Conservation (phyloP, 163 green algal species). For the Smithsoniella earleae region DNA sequence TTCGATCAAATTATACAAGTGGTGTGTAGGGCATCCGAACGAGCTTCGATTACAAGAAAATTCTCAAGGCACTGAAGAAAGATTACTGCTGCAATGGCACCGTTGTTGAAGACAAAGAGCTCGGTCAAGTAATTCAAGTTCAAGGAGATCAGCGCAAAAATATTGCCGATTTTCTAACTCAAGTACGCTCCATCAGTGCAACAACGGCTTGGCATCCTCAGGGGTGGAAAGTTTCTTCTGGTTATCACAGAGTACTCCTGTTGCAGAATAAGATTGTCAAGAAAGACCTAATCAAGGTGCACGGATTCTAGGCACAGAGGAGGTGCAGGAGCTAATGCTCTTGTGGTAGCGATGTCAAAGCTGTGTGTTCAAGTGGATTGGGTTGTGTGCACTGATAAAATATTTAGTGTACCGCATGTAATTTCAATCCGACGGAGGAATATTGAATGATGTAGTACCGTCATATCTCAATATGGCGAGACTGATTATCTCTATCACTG, state of each 20-base stretch:
- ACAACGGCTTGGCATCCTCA: neutral
- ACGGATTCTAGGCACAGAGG: constrained; percentile 81
- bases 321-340: no score
- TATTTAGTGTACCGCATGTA: no score
- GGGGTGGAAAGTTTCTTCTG: constrained; percentile 29
- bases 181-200: constrained; percentile 32
- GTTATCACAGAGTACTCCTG: neutral
- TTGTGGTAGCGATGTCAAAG: no score
- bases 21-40: constrained; percentile 54
- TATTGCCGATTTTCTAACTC: constrained; percentile 81
- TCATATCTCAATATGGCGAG: no score
- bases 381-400: no score
- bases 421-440: no score
- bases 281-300: constrained; percentile 91
- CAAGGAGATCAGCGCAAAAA: constrained; percentile 99
- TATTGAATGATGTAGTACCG: no score
- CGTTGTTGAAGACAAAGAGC: constrained; percentile 95
- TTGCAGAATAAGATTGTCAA: constrained; percentile 85
- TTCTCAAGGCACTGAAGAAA: constrained; percentile 99
- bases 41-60: constrained; percentile 94
- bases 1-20: neutral
- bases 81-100: constrained; percentile 99
- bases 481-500: no score
- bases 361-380: no score
- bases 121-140: constrained; percentile 95